phyloP scores from a whole-genome alignment of 805 yeast genomes.

The Candida insectorum region DNA sequence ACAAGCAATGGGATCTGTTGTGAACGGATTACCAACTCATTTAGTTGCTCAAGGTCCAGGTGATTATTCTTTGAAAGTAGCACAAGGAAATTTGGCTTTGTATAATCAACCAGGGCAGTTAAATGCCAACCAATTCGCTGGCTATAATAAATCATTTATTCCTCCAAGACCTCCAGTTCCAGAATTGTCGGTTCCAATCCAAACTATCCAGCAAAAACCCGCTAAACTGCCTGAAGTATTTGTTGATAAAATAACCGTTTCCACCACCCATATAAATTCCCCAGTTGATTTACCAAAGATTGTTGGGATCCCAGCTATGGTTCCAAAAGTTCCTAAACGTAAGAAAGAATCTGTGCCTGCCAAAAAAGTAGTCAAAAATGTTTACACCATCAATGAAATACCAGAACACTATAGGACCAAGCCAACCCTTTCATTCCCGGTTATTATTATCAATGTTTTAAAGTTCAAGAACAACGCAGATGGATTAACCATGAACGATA shows the following conservation, averaged over 20 bases:
- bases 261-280: conserved; percentile 2
- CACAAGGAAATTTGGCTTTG: conserved; percentile 14
- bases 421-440: conserved; percentile 79
- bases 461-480: conserved; percentile 60
- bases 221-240: conserved; percentile 6
- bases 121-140: neutral
- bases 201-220: conserved; percentile 6
- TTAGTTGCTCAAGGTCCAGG: conserved; percentile 16
- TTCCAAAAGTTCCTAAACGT: conserved; percentile 32
- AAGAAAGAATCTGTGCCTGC: conserved; percentile 28
- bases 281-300: conserved; percentile 33
- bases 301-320: conserved; percentile 20
- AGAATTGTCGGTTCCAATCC: conserved; percentile 14
- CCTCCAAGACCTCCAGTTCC: conserved; percentile 35
- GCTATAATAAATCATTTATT: conserved; percentile 4
- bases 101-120: neutral
- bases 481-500: conserved; percentile 67
- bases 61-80: conserved; percentile 15
- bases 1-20: conserved; percentile 15
- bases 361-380: conserved; percentile 52
- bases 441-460: conserved; percentile 75
- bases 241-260: conserved; percentile 8
- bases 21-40: conserved; percentile 20
- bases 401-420: conserved; percentile 84
- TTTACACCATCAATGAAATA: conserved; percentile 76